Conservation (phyloP, 352 stramenopile species). For the Globisporangium splendens region DNA sequence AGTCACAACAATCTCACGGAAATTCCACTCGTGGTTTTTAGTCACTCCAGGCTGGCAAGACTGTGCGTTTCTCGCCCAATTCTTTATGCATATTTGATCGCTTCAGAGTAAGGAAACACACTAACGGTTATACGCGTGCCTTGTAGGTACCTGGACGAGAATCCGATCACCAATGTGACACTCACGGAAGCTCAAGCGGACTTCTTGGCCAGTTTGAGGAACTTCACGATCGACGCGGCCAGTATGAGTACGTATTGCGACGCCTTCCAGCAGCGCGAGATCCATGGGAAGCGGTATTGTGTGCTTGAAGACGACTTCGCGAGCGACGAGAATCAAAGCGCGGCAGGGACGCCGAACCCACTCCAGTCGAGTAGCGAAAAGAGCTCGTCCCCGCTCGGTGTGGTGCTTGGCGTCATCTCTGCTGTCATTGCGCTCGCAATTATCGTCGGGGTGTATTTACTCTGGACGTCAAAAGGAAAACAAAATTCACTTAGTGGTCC, state of each 20-base stretch:
- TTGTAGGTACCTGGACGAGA: conserved; percentile 12
- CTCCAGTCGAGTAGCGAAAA: neutral
- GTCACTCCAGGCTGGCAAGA: conserved; percentile 14
- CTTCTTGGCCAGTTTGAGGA: conserved; percentile 17
- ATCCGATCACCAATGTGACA: conserved; percentile 17
- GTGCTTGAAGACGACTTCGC: no score
- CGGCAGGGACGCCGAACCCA: neutral
- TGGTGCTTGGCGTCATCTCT: neutral
- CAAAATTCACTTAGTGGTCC: no score
- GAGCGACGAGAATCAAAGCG: no score
- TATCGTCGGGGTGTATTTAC: neutral
- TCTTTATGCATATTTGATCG: no score
- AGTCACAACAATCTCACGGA: conserved; percentile 23
- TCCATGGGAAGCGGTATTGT: neutral
- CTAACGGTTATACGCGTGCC: neutral
- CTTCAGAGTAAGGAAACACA: neutral
- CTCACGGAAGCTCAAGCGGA: conserved; percentile 18
- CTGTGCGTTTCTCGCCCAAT: conserved; percentile 8
- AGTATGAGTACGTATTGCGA: neutral
- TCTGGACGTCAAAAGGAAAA: no score
- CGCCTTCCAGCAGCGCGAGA: neutral
- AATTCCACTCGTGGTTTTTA: conserved; percentile 26
- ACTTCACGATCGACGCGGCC: conserved; percentile 4
- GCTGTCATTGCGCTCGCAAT: neutral
- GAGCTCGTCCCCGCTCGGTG: neutral